Conservation (phyloP, 345 rosid species). For the Garcia nutans region DNA sequence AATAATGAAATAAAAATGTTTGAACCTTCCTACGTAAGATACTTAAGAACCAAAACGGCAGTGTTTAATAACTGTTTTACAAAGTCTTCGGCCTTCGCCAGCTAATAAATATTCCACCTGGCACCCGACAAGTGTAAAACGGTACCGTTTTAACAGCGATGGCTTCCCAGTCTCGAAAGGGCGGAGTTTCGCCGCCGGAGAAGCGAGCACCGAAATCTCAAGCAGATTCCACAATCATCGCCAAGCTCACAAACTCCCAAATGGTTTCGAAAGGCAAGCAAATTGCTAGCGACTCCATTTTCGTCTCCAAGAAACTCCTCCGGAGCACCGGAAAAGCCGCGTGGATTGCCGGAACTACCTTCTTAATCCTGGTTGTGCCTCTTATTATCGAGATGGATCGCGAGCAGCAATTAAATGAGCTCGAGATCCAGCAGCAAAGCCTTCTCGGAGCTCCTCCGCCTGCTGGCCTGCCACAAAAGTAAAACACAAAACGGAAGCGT, state of each 20-base stretch:
- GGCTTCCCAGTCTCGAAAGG: slow-evolving; percentile 49
- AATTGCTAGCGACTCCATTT: slow-evolving; percentile 49
- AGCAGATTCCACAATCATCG: slow-evolving; percentile 34
- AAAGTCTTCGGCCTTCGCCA: background rate
- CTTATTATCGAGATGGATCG: slow-evolving; percentile 64
- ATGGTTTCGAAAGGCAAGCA: slow-evolving; percentile 56
- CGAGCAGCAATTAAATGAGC: slow-evolving; percentile 59
- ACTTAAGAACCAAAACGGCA: background rate
- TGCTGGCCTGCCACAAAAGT: slow-evolving; percentile 26
- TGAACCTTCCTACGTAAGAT: too few relatives aligned
- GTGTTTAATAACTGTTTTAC: background rate
- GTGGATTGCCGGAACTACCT: slow-evolving; percentile 76
- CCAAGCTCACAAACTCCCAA: slow-evolving; percentile 38
- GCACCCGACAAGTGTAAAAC: background rate
- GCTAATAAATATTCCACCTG: too few relatives aligned
- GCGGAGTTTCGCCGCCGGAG: slow-evolving; percentile 46
- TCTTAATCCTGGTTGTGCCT: slow-evolving; percentile 66
- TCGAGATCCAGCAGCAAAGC: slow-evolving; percentile 71
- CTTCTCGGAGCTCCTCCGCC: slow-evolving; percentile 64
- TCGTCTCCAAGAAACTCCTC: slow-evolving; percentile 71
- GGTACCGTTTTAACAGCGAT: slow-evolving; percentile 19
- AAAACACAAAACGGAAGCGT: background rate
- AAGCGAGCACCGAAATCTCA: slow-evolving; percentile 32
- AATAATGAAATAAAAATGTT: too few relatives aligned
- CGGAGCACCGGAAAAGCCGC: slow-evolving; percentile 86